phyloP scores from a whole-genome alignment of 768 basidiomycete genomes.

The Podaxis sp. region DNA sequence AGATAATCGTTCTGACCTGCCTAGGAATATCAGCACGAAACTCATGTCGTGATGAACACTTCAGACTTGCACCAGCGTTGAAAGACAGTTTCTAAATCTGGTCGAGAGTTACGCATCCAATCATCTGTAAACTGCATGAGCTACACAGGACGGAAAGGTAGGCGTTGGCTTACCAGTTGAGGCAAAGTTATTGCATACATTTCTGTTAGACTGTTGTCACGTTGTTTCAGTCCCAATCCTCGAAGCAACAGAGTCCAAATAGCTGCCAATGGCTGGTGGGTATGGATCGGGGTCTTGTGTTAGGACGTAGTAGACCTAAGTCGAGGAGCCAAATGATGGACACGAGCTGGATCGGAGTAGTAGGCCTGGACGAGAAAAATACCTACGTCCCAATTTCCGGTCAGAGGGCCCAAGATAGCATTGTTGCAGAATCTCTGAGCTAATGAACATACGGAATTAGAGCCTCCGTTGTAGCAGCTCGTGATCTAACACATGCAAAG shows the following conservation, averaged over 20 bases:
- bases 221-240: conserved; percentile 44
- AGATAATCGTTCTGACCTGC: conserved; percentile 47
- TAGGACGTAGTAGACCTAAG: conserved; percentile 48
- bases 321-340: not conserved
- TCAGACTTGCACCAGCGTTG: conserved; percentile 43
- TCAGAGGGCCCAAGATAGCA: conserved; percentile 51
- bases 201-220: conserved; percentile 39
- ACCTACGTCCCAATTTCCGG: conserved; percentile 53
- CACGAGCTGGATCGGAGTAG: not conserved
- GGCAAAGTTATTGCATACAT: conserved; percentile 49
- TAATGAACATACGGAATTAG: conserved; percentile 49
- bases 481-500: conserved; percentile 37
- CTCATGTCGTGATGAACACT: not conserved
- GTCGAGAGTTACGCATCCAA: conserved; percentile 55
- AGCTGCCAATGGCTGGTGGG: conserved; percentile 39
- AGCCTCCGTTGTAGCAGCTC: conserved; percentile 48
- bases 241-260: conserved; percentile 29
- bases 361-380: not conserved
- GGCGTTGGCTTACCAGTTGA: conserved; percentile 34
- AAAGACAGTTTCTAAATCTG: conserved; percentile 55
- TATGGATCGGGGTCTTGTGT: conserved; percentile 44
- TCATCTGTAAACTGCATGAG: conserved; percentile 35
- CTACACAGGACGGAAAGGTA: not conserved
- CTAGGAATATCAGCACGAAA: not conserved
- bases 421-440: conserved; percentile 63